Percentiles rank a stretch among this genome's conserved stretches.
Conservation (phyloP, 306 rosid genomes). For the Albizia julibrissin region DNA sequence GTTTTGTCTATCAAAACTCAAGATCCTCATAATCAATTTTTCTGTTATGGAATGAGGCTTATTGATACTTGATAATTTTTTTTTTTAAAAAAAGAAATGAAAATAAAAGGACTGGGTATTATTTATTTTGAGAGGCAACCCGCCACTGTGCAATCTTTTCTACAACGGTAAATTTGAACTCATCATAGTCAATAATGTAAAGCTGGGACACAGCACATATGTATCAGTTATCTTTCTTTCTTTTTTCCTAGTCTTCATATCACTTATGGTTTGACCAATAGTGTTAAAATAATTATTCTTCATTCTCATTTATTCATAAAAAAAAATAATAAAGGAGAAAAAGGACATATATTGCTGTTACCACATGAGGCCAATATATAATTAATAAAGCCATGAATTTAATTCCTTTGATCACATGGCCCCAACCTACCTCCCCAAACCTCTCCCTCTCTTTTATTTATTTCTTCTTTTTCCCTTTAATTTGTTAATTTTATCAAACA, state of each 20-base stretch:
- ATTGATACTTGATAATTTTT: no score
- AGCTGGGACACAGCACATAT: neutral
- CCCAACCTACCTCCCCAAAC: constrained; percentile 24
- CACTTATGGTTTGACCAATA: neutral
- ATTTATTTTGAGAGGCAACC: neutral
- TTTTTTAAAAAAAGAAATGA: no score
- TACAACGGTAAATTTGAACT: neutral
- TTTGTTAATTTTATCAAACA: constrained; percentile 1
- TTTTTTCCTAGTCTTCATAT: neutral
- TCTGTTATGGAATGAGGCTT: no score
- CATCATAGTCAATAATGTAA: neutral
- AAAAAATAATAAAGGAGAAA: neutral
- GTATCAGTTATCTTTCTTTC: no score
- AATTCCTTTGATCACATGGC: constrained; percentile 51
- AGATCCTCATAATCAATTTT: no score
- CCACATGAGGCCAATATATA: constrained; percentile 46
- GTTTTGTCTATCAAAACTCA: no score
- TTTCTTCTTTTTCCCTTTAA: neutral
- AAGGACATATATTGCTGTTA: constrained; percentile 1
- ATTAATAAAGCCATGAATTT: constrained; percentile 33
- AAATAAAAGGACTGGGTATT: no score
- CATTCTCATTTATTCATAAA: neutral
- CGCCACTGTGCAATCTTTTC: neutral
- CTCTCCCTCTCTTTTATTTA: neutral
- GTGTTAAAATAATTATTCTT: neutral